phyloP scores from a whole-genome alignment of 257 asterid species.

The Nicotiana benthamiana region DNA sequence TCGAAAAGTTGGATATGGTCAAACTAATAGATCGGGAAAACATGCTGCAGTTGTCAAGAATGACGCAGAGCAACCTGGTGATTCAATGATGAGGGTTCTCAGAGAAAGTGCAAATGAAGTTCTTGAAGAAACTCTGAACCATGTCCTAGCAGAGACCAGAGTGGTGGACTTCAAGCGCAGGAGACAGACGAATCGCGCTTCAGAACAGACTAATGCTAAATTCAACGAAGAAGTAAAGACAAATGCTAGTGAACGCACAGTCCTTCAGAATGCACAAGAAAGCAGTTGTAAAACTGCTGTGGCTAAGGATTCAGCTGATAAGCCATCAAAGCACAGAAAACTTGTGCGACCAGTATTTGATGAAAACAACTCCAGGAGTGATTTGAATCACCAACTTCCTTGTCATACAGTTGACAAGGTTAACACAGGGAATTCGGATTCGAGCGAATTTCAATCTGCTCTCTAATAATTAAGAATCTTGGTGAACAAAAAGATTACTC shows the following conservation, averaged over 20 bases:
- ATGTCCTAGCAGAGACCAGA: slow-evolving; percentile 46
- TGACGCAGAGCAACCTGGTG: slow-evolving; percentile 9
- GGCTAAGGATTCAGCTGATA: slow-evolving; percentile 17
- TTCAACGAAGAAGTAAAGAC: background rate
- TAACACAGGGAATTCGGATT: background rate
- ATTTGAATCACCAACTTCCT: slow-evolving; percentile 10
- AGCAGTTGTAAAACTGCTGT: slow-evolving; percentile 16
- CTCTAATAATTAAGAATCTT: background rate
- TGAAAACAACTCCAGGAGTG: slow-evolving; percentile 15
- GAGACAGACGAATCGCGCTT: slow-evolving; percentile 32
- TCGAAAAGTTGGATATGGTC: slow-evolving; percentile 15
- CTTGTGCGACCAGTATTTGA: slow-evolving; percentile 52
- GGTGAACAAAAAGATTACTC: background rate
- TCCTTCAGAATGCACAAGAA: slow-evolving; percentile 2
- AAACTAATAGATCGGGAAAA: slow-evolving; percentile 17
- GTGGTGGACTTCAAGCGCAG: slow-evolving; percentile 57
- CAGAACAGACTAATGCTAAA: slow-evolving; percentile 14
- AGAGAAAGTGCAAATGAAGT: slow-evolving; percentile 9
- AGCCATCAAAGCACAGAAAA: slow-evolving; percentile 40
- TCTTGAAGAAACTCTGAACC: slow-evolving; percentile 18
- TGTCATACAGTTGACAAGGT: slow-evolving; percentile 13
- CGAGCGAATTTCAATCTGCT: background rate
- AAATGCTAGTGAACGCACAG: background rate
- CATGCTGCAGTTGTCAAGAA: slow-evolving; percentile 8
- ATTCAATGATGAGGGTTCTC: background rate